A percentile compares a stretch with the other conserved stretches of the same genome.
These are phyloP conservation scores for Triticum urartu DNA, from an alignment of 176 grass and related monocot species.

Conservation along the genomic window DNA sequence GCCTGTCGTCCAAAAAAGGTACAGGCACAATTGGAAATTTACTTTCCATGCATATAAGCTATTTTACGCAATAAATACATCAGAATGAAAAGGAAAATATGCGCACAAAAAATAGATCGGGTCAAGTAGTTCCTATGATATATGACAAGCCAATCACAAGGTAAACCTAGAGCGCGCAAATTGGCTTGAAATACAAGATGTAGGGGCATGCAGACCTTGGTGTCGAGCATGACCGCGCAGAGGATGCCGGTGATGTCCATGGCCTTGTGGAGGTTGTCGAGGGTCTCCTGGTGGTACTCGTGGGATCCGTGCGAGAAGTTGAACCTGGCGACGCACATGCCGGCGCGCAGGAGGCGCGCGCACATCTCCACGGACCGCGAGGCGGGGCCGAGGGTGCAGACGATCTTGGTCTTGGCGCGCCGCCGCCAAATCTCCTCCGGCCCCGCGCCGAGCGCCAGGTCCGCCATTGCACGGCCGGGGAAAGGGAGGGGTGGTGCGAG, in stretches of 20 bases:
- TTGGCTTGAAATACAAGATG: not conserved
- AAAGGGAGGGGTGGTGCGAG: not conserved
- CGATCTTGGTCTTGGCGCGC: constrained; percentile 85
- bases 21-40: no score
- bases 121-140: not conserved
- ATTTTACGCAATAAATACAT: not conserved
- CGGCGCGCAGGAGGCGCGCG: constrained; percentile 64
- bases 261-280: constrained; percentile 70
- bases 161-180: not conserved
- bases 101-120: constrained; percentile 9
- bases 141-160: not conserved
- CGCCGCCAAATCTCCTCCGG: constrained; percentile 38
- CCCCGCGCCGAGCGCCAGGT: constrained; percentile 9
- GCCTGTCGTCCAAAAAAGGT: no score
- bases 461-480: constrained; percentile 19
- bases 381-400: constrained; percentile 77
- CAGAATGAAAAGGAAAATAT: not conserved
- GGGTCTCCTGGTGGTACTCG: constrained; percentile 86
- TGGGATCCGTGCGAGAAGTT: constrained; percentile 96
- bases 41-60: not conserved
- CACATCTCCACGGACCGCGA: constrained; percentile 93
- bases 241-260: constrained; percentile 74
- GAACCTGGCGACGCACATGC: constrained; percentile 89
- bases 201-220: constrained; percentile 46
- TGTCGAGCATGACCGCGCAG: constrained; percentile 95